Conservation (phyloP, 345 rosid genomes). For the Jatropha curcas region DNA sequence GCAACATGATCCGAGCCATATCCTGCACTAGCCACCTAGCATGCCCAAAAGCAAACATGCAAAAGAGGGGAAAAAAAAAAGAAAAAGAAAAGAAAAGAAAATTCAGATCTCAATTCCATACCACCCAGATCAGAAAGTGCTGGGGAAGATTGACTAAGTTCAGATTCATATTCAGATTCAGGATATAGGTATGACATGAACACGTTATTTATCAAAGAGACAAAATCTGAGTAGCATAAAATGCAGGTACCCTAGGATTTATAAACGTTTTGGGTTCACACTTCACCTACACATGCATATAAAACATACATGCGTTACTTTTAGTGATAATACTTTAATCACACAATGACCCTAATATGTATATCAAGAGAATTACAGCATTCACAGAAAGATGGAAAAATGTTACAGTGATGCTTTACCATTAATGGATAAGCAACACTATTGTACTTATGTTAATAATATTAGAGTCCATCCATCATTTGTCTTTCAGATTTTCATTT, state of each 20-base stretch:
- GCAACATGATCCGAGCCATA: constrained; percentile 64
- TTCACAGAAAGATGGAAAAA: neutral
- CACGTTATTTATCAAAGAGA: neutral
- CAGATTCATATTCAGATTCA: neutral
- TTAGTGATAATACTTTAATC: neutral
- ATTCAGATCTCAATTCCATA: neutral
- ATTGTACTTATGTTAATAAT: neutral
- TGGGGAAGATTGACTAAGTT: neutral
- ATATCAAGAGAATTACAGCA: neutral
- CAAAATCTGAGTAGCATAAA: neutral
- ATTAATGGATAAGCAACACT: neutral
- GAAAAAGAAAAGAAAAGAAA: no score
- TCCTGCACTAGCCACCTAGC: constrained; percentile 79
- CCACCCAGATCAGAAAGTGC: neutral
- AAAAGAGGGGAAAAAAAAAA: constrained; percentile 14
- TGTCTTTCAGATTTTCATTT: neutral
- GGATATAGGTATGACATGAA: neutral
- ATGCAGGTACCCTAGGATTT: no score
- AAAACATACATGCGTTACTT: neutral
- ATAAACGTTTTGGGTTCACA: neutral
- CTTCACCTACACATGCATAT: neutral
- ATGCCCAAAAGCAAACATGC: neutral
- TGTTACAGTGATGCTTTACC: neutral
- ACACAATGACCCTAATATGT: neutral
- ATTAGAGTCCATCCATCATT: neutral